phyloP scores from a whole-genome alignment of 129 eudicot genomes.

The Chrysanthemum makinoi region DNA sequence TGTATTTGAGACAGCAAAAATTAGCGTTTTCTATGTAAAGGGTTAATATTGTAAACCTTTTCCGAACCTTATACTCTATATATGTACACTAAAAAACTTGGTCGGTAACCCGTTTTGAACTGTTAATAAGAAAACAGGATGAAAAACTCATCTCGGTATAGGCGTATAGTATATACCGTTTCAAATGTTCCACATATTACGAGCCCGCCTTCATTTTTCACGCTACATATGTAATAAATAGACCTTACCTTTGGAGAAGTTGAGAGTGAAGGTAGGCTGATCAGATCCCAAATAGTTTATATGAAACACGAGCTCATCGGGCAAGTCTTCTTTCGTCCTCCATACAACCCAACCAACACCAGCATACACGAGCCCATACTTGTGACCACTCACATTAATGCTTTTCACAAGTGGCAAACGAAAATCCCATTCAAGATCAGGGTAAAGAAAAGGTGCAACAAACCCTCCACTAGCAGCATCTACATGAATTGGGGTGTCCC shows the following conservation, averaged over 20 bases:
- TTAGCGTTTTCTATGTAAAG: no score
- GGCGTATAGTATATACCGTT: no score
- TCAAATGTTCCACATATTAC: neutral
- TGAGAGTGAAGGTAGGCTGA: conserved; percentile 84
- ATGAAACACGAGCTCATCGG: conserved; percentile 74
- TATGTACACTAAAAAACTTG: no score
- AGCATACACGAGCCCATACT: conserved; percentile 79
- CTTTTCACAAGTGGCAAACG: conserved; percentile 77
- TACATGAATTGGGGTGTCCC: conserved; percentile 81
- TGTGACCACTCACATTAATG: conserved; percentile 86
- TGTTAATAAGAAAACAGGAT: no score
- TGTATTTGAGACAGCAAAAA: no score
- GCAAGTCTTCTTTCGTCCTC: conserved; percentile 75
- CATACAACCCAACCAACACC: conserved; percentile 87
- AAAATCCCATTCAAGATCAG: conserved; percentile 77
- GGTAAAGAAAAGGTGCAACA: conserved; percentile 74
- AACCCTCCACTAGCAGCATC: conserved; percentile 97
- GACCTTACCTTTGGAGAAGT: conserved; percentile 68
- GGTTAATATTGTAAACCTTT: no score
- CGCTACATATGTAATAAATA: neutral
- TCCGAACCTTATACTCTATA: no score
- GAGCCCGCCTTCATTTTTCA: neutral
- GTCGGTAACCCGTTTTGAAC: no score
- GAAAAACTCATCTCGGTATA: no score
- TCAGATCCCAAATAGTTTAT: conserved; percentile 80